Conservation (phyloP, 352 stramenopile genomes). For the Pythium apleroticum region DNA sequence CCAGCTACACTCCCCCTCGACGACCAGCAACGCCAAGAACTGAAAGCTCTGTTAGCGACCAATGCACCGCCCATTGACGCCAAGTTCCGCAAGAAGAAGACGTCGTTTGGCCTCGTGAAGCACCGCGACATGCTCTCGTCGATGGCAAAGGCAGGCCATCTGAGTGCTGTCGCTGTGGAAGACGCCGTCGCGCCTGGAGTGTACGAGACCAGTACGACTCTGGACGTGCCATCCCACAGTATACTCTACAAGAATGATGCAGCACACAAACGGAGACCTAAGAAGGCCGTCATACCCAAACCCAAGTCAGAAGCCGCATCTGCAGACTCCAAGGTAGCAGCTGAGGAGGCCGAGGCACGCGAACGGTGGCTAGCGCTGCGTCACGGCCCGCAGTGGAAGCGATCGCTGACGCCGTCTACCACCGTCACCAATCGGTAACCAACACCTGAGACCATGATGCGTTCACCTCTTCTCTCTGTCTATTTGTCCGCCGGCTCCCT, state of each 20-base stretch:
- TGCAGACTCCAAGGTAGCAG: neutral
- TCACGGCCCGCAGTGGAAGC: conserved; percentile 12
- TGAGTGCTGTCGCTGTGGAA: conserved; percentile 26
- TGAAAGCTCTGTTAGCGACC: conserved; percentile 11
- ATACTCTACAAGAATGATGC: conserved; percentile 33
- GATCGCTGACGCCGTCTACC: neutral
- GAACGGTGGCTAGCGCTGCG: conserved; percentile 11
- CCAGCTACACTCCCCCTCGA: conserved; percentile 12
- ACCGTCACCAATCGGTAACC: neutral
- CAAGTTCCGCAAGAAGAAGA: neutral
- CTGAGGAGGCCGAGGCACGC: neutral
- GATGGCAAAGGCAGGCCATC: conserved; percentile 47
- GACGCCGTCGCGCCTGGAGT: conserved; percentile 35
- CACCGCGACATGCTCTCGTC: conserved; percentile 48
- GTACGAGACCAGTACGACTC: conserved; percentile 33
- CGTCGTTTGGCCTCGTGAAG: conserved; percentile 23
- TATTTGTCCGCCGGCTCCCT: too few species aligned
- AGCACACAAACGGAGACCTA: neutral
- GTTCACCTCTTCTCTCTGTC: neutral
- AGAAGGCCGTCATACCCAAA: neutral
- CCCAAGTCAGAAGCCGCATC: neutral
- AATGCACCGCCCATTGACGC: neutral
- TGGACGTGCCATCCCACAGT: conserved; percentile 37
- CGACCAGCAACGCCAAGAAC: conserved; percentile 21
- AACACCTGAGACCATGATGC: neutral